A percentile compares a stretch with the other conserved stretches of the same genome.
Evolutionary conservation across 2,329 filamentous ascomycete genomes (phyloP).

Genomic region (Rachicladosporium sp.): DNA sequence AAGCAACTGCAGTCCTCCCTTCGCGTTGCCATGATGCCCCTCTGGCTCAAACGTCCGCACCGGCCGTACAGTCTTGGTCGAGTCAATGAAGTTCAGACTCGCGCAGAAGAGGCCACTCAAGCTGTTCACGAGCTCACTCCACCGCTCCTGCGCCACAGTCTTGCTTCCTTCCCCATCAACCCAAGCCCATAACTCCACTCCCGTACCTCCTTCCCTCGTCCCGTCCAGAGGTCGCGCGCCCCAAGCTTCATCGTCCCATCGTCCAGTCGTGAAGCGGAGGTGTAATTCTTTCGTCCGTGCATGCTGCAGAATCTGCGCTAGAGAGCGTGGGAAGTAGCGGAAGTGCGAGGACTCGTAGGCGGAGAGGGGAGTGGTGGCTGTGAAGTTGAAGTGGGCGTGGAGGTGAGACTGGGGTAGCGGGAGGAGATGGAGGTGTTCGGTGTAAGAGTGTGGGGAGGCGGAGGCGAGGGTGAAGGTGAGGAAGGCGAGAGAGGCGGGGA

Average conservation of each 20-base stretch:
- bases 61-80: constrained; percentile 79
- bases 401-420: constrained; percentile 56
- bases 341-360: constrained; percentile 85
- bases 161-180: constrained; percentile 71
- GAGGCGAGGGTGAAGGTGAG: constrained; percentile 6
- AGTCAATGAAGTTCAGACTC: constrained; percentile 95
- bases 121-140: constrained; percentile 84
- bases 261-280: constrained; percentile 76
- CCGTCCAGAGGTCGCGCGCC: constrained; percentile 85
- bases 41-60: constrained; percentile 78
- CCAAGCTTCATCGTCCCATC: constrained; percentile 95
- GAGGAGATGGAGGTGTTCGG: constrained; percentile 43
- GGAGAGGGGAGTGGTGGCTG: constrained; percentile 69
- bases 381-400: constrained; percentile 93
- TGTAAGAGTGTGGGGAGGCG: constrained; percentile 52
- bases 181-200: constrained; percentile 97
- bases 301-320: constrained; percentile 88
- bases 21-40: constrained; percentile 45
- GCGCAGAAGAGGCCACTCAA: constrained; percentile 93
- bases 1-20: constrained; percentile 48
- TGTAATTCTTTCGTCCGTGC: constrained; percentile 80
- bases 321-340: constrained; percentile 75
- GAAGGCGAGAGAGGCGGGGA: constrained; percentile 14
- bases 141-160: constrained; percentile 67
- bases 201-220: constrained; percentile 79